Evolutionary conservation across 2,329 filamentous ascomycete species (phyloP), one percentile per base, ranked within the genome.

Genomic region (Pestalotiopsis fici): DNA sequence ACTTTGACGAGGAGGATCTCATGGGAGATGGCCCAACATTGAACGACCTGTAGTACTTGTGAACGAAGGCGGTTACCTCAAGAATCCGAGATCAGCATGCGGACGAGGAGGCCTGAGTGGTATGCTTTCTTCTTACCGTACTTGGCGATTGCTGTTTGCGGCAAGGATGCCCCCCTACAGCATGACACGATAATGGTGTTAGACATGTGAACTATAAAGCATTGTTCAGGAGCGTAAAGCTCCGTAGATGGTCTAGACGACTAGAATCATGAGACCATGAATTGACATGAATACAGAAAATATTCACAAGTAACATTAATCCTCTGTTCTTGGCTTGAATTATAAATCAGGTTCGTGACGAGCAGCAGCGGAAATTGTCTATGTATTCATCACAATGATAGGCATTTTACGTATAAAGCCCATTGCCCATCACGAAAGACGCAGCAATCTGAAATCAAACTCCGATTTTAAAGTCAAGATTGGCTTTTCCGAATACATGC

Each of bases 1-100:
- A 83, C 62, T 78, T 88, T 47, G 86, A 88, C 65, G 87, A 90
- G n/a, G 87, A 90, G 74, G 87, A 90, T 69, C 75, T 90, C 27
- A 90, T 90, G 87, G 83, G 82, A 13, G 86, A 82, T 18, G 65
- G 80, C 54, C 57, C 59, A 6, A 47, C 67, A 27, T 55, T 37
- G 62, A 25, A 43, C 62, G 60, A 63, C 5, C 21, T 25, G 37
- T 31, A 25, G 5, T 37, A 60, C 2, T 43, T 43, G 6, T 18
- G 2, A 43, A 4, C n/a, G n/a, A n/a, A n/a, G n/a, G n/a, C n/a
- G n/a, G n/a, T n/a, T n/a, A n/a, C 39, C 13, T 15, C 39, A 43
- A 43, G 11, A 13, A n/a, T n/a, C n/a, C n/a, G n/a, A n/a, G n/a
- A 35, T 35, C 31, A 35, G 31, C 11, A 35, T 6, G 31, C 11